Evolutionary conservation across 1,284 basidiomycete genomes (phyloP).

Genomic region (Boletus semigastroideus): DNA sequence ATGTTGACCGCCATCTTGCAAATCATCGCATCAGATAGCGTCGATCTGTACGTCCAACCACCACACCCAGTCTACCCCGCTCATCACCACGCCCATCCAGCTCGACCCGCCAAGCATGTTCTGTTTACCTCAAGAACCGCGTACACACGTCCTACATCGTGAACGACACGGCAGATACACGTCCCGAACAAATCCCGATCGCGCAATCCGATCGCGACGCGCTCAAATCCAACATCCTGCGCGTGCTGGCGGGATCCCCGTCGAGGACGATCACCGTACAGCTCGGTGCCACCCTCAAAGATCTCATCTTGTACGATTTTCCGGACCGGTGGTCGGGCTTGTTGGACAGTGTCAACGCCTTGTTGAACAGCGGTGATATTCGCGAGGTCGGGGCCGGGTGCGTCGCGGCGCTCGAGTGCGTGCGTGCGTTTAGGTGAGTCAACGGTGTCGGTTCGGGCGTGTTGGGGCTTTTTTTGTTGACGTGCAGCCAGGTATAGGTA

Average conservation of each 20-base stretch:
- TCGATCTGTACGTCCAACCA: slow-evolving; percentile 65
- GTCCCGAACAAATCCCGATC: slow-evolving; percentile 62
- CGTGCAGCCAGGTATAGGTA: slow-evolving; percentile 48
- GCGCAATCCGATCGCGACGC: slow-evolving; percentile 64
- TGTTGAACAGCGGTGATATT: slow-evolving; percentile 64
- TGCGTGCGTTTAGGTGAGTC: slow-evolving; percentile 65
- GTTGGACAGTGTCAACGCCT: slow-evolving; percentile 57
- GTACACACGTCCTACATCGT: slow-evolving; percentile 62
- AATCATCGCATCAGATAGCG: slow-evolving; percentile 73
- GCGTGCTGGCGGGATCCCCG: slow-evolving; percentile 64
- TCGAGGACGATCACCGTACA: slow-evolving; percentile 72
- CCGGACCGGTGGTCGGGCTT: slow-evolving; percentile 73
- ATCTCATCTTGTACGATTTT: slow-evolving; percentile 70
- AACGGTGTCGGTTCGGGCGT: neutral
- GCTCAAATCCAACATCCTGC: slow-evolving; percentile 65
- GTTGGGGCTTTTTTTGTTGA: neutral
- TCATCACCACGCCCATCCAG: slow-evolving; percentile 37
- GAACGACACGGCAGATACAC: slow-evolving; percentile 40
- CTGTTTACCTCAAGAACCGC: slow-evolving; percentile 86
- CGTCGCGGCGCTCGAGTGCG: slow-evolving; percentile 69
- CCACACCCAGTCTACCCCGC: slow-evolving; percentile 2
- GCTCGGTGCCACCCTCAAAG: slow-evolving; percentile 69
- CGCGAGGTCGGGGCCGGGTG: slow-evolving; percentile 77
- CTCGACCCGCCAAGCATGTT: slow-evolving; percentile 74
- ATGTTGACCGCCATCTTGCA: slow-evolving; percentile 76